Base-by-base conservation (phyloP, 192 early-diverging fungal species). In the Coemansia sp. region DNA sequence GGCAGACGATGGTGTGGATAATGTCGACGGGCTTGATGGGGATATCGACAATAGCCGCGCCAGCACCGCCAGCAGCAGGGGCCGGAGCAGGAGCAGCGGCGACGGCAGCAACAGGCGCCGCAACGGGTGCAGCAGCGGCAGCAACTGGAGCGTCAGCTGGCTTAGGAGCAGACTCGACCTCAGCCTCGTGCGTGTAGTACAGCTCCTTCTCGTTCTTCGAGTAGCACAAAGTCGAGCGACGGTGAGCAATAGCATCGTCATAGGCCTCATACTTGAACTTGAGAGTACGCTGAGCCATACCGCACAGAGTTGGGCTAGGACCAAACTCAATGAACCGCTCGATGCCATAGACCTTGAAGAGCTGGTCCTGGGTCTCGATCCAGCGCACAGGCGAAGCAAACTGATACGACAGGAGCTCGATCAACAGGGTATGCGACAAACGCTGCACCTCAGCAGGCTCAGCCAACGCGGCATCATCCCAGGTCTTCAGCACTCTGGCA, bases 241-340 rank as follows among this genome's bases (percentile, higher is more conserved):
- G 91, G 70, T 90, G 89, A 59, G 92, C 95, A 70, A 96, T 88
- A 32, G 96, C 96, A 68, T 95, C 93, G 73, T 98, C 96, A 64
- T 96, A 95, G 3, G 93, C 93, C 84, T 95, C 92, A 69, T 96
- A 98, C 88, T 98, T 98, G 87, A 95, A 89, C 88, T 94, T 96
- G 63, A 98, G 86, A 0, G 96, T 98, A 68, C 95, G 91, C 64
- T 86, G 84, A 40, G 96, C 96, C 96, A 98, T 98, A 62, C 96
- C 94, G 78, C 88, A 90, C 43, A 98, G 88, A 57, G 95, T 95
- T n/a, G 96, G 94, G 77, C 87, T 88, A 21, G 96, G 96, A 43
- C 96, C 96, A 62, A 96, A 88, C 82, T 97, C 96, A 50, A 97
- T 95, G 60, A 97, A 74, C 53, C 94, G 91, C 75, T 94, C 92